Evolutionary conservation across 129 eudicot genomes (phyloP).

Genomic region (Helichrysum umbraculigerum): DNA sequence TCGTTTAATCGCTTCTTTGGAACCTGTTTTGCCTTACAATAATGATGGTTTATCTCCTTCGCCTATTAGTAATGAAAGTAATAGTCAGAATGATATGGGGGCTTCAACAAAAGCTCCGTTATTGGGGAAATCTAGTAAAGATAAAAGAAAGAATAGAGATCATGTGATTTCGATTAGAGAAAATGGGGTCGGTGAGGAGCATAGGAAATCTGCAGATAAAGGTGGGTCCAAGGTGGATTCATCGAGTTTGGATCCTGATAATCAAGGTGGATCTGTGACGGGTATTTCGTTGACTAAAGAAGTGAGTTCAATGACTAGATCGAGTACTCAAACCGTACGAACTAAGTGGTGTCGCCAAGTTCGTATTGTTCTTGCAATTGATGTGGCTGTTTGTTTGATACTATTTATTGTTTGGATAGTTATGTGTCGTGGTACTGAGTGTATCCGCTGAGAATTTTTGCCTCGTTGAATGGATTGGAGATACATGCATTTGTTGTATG

Average conservation of each 20-base stretch:
- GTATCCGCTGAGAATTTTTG: constrained; percentile 41
- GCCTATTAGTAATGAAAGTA: constrained; percentile 29
- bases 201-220: constrained; percentile 52
- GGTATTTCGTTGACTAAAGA: constrained; percentile 48
- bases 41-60: constrained; percentile 29
- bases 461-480: constrained; percentile 11
- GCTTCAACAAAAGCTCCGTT: constrained; percentile 70
- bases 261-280: constrained; percentile 37
- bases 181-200: constrained; percentile 58
- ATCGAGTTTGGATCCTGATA: constrained; percentile 33
- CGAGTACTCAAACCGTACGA: constrained; percentile 43
- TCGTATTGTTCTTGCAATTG: constrained; percentile 66
- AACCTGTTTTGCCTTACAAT: constrained; percentile 22
- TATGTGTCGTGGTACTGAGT: constrained; percentile 59
- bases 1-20: constrained; percentile 44
- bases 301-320: constrained; percentile 44
- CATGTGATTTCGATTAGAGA: constrained; percentile 61
- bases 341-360: constrained; percentile 78
- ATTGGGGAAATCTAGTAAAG: constrained; percentile 58
- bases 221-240: constrained; percentile 44
- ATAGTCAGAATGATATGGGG: constrained; percentile 42
- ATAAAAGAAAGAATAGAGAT: constrained; percentile 61
- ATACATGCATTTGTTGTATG: constrained; percentile 22
- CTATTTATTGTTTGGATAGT: constrained; percentile 67
- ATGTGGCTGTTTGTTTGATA: constrained; percentile 60